Evolutionary conservation across 768 basidiomycete species (phyloP).

Genomic region (Zangia roseola): DNA sequence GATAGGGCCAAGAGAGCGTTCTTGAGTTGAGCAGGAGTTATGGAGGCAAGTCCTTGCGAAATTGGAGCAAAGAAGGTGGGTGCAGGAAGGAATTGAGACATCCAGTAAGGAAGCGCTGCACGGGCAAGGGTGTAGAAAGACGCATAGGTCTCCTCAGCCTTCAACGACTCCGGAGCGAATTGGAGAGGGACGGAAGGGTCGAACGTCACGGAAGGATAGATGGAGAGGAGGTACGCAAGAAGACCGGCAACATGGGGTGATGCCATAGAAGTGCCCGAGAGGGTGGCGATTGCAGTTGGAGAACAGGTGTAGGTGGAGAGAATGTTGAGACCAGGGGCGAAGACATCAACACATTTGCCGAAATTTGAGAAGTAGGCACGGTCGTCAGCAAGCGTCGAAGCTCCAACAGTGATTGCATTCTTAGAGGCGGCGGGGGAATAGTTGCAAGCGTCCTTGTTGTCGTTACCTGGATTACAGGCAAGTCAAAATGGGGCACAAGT

Average conservation of each 20-base stretch:
- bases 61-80: slow-evolving; percentile 45
- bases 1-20: slow-evolving; percentile 63
- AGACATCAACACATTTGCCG: slow-evolving; percentile 89
- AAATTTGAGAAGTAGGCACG: slow-evolving; percentile 93
- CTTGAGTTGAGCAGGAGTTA: slow-evolving; percentile 78
- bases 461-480: slow-evolving; percentile 51
- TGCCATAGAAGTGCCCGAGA: slow-evolving; percentile 94
- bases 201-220: slow-evolving; percentile 72
- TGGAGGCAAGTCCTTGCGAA: slow-evolving; percentile 38
- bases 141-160: slow-evolving; percentile 36
- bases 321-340: slow-evolving; percentile 91
- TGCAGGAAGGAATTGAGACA: slow-evolving; percentile 54
- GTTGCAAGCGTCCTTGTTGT: slow-evolving; percentile 85
- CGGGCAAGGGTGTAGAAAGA: slow-evolving; percentile 55
- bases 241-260: slow-evolving; percentile 91
- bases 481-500: background rate
- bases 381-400: slow-evolving; percentile 77
- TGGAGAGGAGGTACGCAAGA: slow-evolving; percentile 87
- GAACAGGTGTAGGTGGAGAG: slow-evolving; percentile 81
- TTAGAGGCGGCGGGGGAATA: slow-evolving; percentile 91
- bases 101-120: slow-evolving; percentile 57
- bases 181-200: slow-evolving; percentile 46
- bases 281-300: slow-evolving; percentile 58
- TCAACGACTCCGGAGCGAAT: slow-evolving; percentile 36
- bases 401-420: slow-evolving; percentile 93